Evolutionary conservation across 2,329 filamentous ascomycete genomes (phyloP), one percentile per base, ranked within the genome.

Genomic region (Arthroderma sp.): DNA sequence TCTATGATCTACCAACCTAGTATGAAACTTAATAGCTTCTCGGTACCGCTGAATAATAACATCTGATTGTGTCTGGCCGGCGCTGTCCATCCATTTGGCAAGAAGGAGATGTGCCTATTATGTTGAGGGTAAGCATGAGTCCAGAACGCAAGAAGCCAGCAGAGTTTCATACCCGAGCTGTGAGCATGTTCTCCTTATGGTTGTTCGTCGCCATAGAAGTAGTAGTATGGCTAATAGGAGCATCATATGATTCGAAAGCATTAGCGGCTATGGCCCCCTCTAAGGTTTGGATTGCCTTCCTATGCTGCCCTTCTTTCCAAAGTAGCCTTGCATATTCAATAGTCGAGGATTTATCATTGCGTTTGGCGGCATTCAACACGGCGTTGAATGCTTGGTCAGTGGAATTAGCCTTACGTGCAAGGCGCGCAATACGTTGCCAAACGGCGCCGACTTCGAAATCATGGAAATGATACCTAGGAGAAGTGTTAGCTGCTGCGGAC

Each of bases 1-100:
- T 27, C 5, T 8, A 29, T 34, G 10, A 10, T 44, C n/a, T 33
- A 48, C 44, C 40, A 49, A 61, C 57, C 57, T 61, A 38, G 58
- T 56, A 48, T 68, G 61, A 34, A 66, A 58, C 42, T 64, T 64
- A 39, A 68, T 70, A 28, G 88, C 88, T 52, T 83, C 77, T 50
- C 87, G 81, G 55, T 95, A 98, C 57, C 85, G 85, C 44, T 80
- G 74, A 38, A 85, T 78, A 50, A 96, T 74, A 3, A 84, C 79
- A 38, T 78, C 75, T 3, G 85, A 84, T 56, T 94, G 84, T 1
- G 87, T 94, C 61, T 96, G 89, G 4, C 91, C 91, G n/a, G 89
- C 85, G 45, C 76, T 81, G 58, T 96, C 93, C 29, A 95, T 80
- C 93, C 93, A 99, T 61, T 95, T 96, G 8, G 91, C 91, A 28